A percentile compares a stretch with the other conserved stretches of the same genome.
Evolutionary conservation across 2,329 filamentous ascomycete species (phyloP).

Genomic region (Trichophaea hybrida): DNA sequence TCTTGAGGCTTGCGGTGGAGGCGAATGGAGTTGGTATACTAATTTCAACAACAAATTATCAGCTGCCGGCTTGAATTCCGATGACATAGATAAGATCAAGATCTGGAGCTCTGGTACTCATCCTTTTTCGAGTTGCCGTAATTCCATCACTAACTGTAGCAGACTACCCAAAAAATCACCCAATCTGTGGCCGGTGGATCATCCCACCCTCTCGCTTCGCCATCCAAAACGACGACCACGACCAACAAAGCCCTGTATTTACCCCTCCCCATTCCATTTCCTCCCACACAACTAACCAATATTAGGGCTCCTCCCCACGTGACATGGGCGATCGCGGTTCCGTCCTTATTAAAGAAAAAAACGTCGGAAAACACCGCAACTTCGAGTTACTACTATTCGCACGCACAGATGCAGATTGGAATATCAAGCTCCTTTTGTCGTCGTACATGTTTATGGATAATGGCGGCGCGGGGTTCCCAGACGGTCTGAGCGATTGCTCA

Average conservation of each 20-base stretch:
- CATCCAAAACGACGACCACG: slow-evolving; percentile 29
- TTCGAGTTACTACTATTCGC: slow-evolving; percentile 29
- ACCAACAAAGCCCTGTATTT: slow-evolving; percentile 27
- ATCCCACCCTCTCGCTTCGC: slow-evolving; percentile 27
- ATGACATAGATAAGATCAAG: slow-evolving; percentile 28
- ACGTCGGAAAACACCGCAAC: slow-evolving; percentile 25
- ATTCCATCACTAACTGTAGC: not conserved
- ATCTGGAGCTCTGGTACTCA: slow-evolving; percentile 27
- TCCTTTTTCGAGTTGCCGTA: not conserved
- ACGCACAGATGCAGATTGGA: slow-evolving; percentile 28
- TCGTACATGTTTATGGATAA: slow-evolving; percentile 26
- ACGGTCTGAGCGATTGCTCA: slow-evolving; percentile 27
- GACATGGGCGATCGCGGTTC: slow-evolving; percentile 28
- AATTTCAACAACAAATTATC: slow-evolving; percentile 26
- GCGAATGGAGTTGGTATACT: slow-evolving; percentile 28
- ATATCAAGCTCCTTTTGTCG: slow-evolving; percentile 27
- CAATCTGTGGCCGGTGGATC: slow-evolving; percentile 24
- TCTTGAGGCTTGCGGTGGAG: slow-evolving; percentile 27
- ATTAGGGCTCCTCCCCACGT: slow-evolving; percentile 26
- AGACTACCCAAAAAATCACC: slow-evolving; percentile 27
- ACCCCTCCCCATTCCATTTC: not conserved
- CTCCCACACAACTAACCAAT: not conserved
- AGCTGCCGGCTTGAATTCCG: slow-evolving; percentile 21
- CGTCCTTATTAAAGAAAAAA: slow-evolving; percentile 28
- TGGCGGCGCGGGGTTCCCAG: slow-evolving; percentile 26